Conservation (phyloP, 208 protist genomes). For the Crithidia thermophila region DNA sequence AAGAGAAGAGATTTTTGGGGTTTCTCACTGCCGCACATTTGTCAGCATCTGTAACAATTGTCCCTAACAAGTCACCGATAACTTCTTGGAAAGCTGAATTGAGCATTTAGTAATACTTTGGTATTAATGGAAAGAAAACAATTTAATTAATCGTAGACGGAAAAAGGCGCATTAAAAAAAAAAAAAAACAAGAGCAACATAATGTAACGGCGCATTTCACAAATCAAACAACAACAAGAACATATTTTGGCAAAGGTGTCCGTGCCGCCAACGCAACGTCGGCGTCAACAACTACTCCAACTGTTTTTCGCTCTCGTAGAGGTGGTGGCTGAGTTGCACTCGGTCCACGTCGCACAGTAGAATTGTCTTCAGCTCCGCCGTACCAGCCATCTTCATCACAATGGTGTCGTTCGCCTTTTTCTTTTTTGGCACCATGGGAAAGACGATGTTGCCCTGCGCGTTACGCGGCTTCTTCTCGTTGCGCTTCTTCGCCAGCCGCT, state of each 20-base stretch:
- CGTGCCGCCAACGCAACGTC: too few relatives aligned
- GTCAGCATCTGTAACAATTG: too few relatives aligned
- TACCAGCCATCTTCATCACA: constrained; percentile 65
- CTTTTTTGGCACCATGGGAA: constrained; percentile 47
- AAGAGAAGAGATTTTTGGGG: too few relatives aligned
- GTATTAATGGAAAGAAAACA: too few relatives aligned
- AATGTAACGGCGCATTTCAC: neutral
- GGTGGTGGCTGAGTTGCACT: constrained; percentile 70
- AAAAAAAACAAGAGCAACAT: neutral
- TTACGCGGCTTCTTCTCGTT: constrained; percentile 61
- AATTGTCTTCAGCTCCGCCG: constrained; percentile 30
- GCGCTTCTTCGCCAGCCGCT: constrained; percentile 65
- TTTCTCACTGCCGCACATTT: too few relatives aligned
- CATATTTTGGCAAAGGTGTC: too few relatives aligned
- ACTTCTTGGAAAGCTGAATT: too few relatives aligned
- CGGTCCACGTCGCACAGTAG: constrained; percentile 60
- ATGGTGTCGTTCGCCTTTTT: constrained; percentile 57
- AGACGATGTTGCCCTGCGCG: constrained; percentile 56
- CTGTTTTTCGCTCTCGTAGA: constrained; percentile 57
- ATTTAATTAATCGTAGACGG: too few relatives aligned
- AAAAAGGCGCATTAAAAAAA: neutral
- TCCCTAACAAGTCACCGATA: too few relatives aligned
- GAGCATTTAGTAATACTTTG: too few relatives aligned
- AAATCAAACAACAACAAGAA: neutral
- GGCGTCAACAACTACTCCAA: constrained; percentile 10